These are phyloP conservation scores for Camptophora hylomeconis DNA, from an alignment of 2,329 filamentous ascomycete genomes.

Conservation along the genomic window DNA sequence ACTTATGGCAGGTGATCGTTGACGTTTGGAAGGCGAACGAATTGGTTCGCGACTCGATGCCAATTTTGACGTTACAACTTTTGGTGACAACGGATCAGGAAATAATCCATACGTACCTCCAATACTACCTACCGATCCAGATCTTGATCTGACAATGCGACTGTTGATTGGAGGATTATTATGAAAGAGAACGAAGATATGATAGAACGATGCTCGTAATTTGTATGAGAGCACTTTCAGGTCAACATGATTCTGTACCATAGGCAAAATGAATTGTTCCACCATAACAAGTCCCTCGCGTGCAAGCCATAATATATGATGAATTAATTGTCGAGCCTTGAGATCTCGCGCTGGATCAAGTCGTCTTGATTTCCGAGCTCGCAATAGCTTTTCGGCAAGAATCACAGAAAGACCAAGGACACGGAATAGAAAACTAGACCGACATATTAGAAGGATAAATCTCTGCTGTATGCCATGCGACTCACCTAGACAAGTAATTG, in stretches of 20 bases:
- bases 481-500: constrained; percentile 54
- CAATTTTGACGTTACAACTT: constrained; percentile 3
- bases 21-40: constrained; percentile 31
- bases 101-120: constrained; percentile 10
- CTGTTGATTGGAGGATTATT: constrained; percentile 68
- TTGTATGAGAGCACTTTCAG: constrained; percentile 86
- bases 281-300: constrained; percentile 81
- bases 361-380: constrained; percentile 68
- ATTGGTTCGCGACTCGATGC: constrained; percentile 24
- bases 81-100: constrained; percentile 16
- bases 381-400: constrained; percentile 69
- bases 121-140: too few relatives aligned
- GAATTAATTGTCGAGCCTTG: constrained; percentile 61
- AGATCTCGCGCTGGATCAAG: constrained; percentile 69
- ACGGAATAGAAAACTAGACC: constrained; percentile 60
- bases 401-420: constrained; percentile 82
- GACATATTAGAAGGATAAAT: constrained; percentile 1
- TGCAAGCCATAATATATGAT: constrained; percentile 90
- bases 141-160: constrained; percentile 19
- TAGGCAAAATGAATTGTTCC: constrained; percentile 74
- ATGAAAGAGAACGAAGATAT: constrained; percentile 93
- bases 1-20: constrained; percentile 34
- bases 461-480: neutral
- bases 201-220: constrained; percentile 84
- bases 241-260: constrained; percentile 64